Conservation (phyloP, 257 asterid species). For the Catharanthus roseus region DNA sequence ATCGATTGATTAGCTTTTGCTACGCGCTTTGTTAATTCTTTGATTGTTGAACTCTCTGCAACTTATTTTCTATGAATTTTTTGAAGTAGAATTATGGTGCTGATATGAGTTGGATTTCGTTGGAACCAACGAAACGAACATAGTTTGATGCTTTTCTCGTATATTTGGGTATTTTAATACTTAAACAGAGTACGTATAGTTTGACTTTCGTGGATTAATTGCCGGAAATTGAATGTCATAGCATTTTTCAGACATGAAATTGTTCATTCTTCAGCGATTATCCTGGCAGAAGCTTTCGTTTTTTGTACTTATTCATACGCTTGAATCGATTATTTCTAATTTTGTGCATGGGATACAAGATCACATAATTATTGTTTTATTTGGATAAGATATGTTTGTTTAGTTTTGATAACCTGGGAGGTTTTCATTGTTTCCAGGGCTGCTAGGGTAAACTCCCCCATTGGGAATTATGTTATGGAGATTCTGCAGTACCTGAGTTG, state of each 20-base stretch:
- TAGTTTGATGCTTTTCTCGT: not conserved
- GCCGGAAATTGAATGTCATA: not conserved
- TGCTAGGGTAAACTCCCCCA: constrained; percentile 1
- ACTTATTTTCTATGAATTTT: not conserved
- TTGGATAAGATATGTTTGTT: not conserved
- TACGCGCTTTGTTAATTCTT: not conserved
- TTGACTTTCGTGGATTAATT: not conserved
- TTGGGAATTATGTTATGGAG: constrained; percentile 4
- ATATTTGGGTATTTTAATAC: not conserved
- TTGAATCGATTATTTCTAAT: not conserved
- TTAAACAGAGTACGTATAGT: not conserved
- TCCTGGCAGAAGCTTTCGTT: not conserved
- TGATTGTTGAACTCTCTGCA: not conserved
- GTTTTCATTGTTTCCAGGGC: constrained; percentile 11
- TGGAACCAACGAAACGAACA: not conserved
- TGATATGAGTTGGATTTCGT: not conserved
- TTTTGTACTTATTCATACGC: not conserved
- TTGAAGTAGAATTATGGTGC: not conserved
- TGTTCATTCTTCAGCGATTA: not conserved
- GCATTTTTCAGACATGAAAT: not conserved
- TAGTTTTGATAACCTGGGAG: not conserved
- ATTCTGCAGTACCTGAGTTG: not conserved
- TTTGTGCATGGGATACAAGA: not conserved
- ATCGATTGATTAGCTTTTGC: not conserved
- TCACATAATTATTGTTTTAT: too few relatives aligned